phyloP scores from a whole-genome alignment of 805 yeast species.

The Pichia deserticola region DNA sequence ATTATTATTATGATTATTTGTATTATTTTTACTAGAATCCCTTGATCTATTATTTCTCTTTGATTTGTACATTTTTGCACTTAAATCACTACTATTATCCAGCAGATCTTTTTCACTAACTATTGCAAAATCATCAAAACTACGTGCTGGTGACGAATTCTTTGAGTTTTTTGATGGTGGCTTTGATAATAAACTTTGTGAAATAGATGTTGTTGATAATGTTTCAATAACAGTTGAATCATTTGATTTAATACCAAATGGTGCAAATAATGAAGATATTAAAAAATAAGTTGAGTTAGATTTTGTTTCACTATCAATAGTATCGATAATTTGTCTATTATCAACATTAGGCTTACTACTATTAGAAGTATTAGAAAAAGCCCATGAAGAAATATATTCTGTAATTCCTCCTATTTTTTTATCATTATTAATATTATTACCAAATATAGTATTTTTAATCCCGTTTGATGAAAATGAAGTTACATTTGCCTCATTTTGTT shows the following conservation, averaged over 20 bases:
- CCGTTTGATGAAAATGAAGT: too few relatives aligned
- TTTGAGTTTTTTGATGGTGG: neutral
- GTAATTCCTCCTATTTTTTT: too few relatives aligned
- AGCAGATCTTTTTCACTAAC: constrained; percentile 31
- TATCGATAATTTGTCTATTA: neutral
- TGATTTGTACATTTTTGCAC: neutral
- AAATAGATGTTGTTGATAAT: neutral
- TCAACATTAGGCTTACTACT: too few relatives aligned
- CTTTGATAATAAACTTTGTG: neutral
- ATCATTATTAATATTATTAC: too few relatives aligned
- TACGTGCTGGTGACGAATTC: constrained; percentile 6
- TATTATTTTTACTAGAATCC: neutral
- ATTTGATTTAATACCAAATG: neutral
- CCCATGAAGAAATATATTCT: too few relatives aligned
- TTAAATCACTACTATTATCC: constrained; percentile 6
- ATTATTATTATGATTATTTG: too few relatives aligned
- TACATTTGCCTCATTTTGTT: neutral
- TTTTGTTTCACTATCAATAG: neutral
- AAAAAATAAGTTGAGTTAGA: neutral
- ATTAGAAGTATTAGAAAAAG: too few relatives aligned
- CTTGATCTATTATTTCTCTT: neutral
- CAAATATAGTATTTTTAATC: too few relatives aligned
- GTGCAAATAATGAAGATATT: constrained; percentile 4
- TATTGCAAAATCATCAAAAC: constrained; percentile 37
- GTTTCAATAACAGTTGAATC: neutral